Evolutionary conservation across 73 alveolate species (phyloP).

Genomic region (Breviolum minutum): DNA sequence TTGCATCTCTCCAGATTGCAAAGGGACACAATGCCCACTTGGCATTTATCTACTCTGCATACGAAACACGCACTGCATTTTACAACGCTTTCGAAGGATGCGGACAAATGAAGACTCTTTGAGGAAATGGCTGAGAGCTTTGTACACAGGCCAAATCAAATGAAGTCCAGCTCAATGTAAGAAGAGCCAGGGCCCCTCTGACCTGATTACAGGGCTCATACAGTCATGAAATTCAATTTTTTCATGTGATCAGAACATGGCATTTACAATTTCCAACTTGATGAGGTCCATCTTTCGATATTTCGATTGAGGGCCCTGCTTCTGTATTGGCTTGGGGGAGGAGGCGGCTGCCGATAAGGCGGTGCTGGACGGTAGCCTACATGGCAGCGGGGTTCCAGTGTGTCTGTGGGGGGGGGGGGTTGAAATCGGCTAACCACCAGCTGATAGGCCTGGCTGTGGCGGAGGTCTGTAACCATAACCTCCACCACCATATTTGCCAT

Average conservation of each 20-base stretch:
- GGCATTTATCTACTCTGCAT: slow-evolving; percentile 45
- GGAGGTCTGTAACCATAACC: neutral
- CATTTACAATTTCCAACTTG: neutral
- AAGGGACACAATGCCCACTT: slow-evolving; percentile 38
- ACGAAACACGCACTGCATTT: slow-evolving; percentile 64
- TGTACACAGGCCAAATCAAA: slow-evolving; percentile 26
- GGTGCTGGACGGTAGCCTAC: slow-evolving; percentile 48
- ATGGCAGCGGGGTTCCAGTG: no score
- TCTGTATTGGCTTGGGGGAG: slow-evolving; percentile 27
- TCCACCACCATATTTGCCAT: neutral
- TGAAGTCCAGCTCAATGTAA: neutral
- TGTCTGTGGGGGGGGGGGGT: no score
- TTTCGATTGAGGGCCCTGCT: neutral
- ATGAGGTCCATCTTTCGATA: no score
- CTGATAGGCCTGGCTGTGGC: neutral
- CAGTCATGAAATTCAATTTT: neutral
- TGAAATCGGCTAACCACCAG: neutral
- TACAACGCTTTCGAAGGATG: slow-evolving; percentile 30
- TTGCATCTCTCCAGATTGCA: slow-evolving; percentile 46
- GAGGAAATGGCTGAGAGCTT: neutral
- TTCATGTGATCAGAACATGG: neutral
- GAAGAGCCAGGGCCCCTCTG: slow-evolving; percentile 13
- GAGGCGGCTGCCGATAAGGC: neutral
- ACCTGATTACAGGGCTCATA: neutral
- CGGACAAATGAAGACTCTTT: slow-evolving; percentile 6